A percentile compares a stretch with the other conserved stretches of the same genome.
These are phyloP conservation scores for Pulveroboletus sp. DNA, from an alignment of 768 basidiomycete genomes.

Conservation along the genomic window DNA sequence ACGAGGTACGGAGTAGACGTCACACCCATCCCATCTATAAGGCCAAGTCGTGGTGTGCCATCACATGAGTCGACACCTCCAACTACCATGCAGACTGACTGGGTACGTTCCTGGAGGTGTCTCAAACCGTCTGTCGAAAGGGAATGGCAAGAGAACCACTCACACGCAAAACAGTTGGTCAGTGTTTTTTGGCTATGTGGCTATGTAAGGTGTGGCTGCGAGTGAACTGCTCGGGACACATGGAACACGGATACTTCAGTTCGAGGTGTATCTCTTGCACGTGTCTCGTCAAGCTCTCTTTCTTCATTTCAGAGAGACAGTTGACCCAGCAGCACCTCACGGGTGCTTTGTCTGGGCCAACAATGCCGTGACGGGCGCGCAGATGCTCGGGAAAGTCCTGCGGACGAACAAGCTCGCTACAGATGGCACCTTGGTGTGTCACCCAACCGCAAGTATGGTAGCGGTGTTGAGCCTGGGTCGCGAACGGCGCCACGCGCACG, in stretches of 20 bases:
- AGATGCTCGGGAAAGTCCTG: slow-evolving; percentile 19
- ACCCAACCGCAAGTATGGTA: slow-evolving; percentile 19
- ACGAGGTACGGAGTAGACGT: slow-evolving; percentile 4
- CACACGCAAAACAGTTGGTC: not conserved
- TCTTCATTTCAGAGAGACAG: slow-evolving; percentile 22
- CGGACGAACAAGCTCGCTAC: slow-evolving; percentile 3
- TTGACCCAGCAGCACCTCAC: slow-evolving; percentile 18
- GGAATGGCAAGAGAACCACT: not conserved
- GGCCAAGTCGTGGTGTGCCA: not conserved
- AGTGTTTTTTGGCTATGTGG: slow-evolving; percentile 15
- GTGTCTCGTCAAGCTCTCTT: slow-evolving; percentile 26
- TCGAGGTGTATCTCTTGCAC: slow-evolving; percentile 24
- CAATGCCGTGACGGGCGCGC: slow-evolving; percentile 16
- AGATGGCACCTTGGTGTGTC: not conserved
- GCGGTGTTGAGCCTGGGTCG: slow-evolving; percentile 1
- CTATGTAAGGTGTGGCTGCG: slow-evolving; percentile 19
- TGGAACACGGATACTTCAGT: slow-evolving; percentile 10
- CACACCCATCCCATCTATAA: not conserved
- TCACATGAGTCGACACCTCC: not conserved
- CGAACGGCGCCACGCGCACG: not conserved
- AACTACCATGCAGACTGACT: not conserved
- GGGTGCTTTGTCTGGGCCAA: slow-evolving; percentile 6
- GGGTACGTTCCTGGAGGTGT: not conserved
- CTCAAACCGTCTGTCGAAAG: not conserved
- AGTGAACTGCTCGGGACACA: slow-evolving; percentile 23